Conservation (phyloP, 108 stramenopile species). For the Aureococcus anophagefferens region DNA sequence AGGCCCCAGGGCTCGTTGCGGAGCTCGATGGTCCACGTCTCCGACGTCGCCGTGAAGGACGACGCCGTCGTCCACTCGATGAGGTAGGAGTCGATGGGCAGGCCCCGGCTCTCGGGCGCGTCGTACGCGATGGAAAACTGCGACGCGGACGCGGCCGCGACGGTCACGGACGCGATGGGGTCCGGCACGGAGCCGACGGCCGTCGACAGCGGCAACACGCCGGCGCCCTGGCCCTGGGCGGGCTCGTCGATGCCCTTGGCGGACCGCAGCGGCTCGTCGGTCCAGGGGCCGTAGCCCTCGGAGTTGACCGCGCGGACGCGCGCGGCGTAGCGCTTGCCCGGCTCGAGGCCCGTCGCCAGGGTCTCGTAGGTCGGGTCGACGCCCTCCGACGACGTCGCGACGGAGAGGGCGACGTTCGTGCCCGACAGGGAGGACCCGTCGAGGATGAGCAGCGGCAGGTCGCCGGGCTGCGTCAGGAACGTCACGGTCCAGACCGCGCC, state of each 20-base stretch:
- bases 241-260: neutral
- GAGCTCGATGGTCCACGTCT: conserved; percentile 1
- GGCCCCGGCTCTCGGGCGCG: conserved; percentile 25
- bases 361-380: conserved; percentile 15
- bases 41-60: conserved; percentile 9
- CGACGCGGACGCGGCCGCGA: conserved; percentile 29
- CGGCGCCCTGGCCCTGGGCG: conserved; percentile 19
- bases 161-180: conserved; percentile 5
- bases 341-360: conserved; percentile 22
- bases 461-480: conserved; percentile 36
- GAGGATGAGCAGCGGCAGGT: conserved; percentile 41
- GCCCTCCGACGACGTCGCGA: conserved; percentile 28
- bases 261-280: neutral
- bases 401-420: conserved; percentile 21
- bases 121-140: conserved; percentile 25
- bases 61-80: conserved; percentile 44
- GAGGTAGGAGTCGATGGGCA: conserved; percentile 34
- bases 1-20: neutral
- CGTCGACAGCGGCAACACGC: conserved; percentile 22
- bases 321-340: conserved; percentile 24
- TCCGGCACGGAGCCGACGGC: conserved; percentile 23
- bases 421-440: conserved; percentile 10
- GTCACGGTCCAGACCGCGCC: conserved; percentile 40
- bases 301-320: conserved; percentile 36
- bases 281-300: conserved; percentile 33